Evolutionary conservation across 306 rosid genomes (phyloP), one percentile per base, ranked within the genome.

Genomic region (Aeschynomene evenia): DNA sequence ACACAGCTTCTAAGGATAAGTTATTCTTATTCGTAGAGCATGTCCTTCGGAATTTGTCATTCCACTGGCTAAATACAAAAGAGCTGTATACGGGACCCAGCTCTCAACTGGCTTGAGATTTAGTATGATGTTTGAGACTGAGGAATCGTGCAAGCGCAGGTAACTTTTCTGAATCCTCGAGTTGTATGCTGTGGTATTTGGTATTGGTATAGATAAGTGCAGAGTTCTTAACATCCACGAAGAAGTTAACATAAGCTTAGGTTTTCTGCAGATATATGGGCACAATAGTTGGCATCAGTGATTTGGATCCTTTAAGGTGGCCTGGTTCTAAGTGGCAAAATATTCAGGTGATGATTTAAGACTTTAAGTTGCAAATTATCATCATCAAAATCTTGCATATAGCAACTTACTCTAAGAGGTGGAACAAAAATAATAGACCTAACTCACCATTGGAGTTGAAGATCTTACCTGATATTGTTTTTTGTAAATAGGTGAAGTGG

Each of bases 121-220:
- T 58, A 97, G 99, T 56, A 95, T 95, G 99, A 91, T 95, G 99
- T 95, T 95, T 79, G 99, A 95, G 87, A 95, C 99, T 8, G 99
- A 95, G 70, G 99, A 95, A 79, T 95, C 99, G 2, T 77, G 97
- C 42, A 95, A 95, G 82, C 95, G 97, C 77, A 89, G 99, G 99
- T 95, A 87, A 73, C 7, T 70, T 66, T 79, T 18, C 45, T 1
- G 62, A 56, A 52, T 52, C 14, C 71, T 34, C 31, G 1, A 28
- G 31, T 28, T 3, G 3, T 3, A 5, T 28, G 5, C n/a, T n/a
- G n/a, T n/a, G n/a, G n/a, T n/a, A n/a, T n/a, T n/a, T n/a, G n/a
- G n/a, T n/a, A n/a, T n/a, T n/a, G n/a, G n/a, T n/a, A n/a, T n/a
- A n/a, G n/a, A n/a, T n/a, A n/a, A n/a, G n/a, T n/a, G n/a, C n/a